Conservation (phyloP, 257 asterid genomes). For the Ajuga chamaepitys region DNA sequence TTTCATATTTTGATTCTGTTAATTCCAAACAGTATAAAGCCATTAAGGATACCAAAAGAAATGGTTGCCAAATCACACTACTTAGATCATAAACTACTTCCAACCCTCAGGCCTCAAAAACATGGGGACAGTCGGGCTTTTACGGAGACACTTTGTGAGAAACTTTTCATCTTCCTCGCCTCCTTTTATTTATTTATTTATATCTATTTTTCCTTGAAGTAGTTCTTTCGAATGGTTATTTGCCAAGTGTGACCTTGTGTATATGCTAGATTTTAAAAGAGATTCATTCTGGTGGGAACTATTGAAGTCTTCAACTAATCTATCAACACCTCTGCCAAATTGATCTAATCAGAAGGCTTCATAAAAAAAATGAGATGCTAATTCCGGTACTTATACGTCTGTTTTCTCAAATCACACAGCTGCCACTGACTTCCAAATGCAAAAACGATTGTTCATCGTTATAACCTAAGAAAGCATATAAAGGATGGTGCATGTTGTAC, state of each 20-base stretch:
- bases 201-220: background rate
- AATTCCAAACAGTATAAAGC: background rate
- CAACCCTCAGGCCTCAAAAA: background rate
- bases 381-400: background rate
- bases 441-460: background rate
- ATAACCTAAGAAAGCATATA: background rate
- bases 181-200: no score
- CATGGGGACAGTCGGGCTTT: background rate
- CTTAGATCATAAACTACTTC: background rate
- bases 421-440: background rate
- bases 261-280: background rate
- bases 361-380: background rate
- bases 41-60: background rate
- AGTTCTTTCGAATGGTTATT: background rate
- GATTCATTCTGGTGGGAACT: background rate
- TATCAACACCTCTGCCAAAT: background rate
- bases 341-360: background rate
- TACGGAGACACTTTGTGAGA: background rate
- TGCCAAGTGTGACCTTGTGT: background rate
- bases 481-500: constrained; percentile 27
- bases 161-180: background rate
- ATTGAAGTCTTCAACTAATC: background rate
- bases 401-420: constrained; percentile 8
- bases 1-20: background rate
- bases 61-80: background rate